Base-by-base conservation (phyloP, 768 basidiomycete genomes). In the Tylopilus rubrobrunneus region DNA sequence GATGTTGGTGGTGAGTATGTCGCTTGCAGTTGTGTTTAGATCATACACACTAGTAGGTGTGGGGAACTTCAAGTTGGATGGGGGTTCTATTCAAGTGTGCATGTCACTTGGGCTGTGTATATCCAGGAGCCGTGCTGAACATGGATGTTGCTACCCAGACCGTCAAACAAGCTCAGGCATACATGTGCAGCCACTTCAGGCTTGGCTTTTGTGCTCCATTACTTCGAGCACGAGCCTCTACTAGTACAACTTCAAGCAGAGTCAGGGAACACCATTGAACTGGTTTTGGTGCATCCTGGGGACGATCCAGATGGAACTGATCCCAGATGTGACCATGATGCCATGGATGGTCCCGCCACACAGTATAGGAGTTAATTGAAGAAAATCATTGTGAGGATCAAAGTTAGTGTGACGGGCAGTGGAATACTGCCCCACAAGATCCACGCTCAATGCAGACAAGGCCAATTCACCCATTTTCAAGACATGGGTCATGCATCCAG, bases 311-410 rank as follows among this genome's bases (percentile, higher is more conserved):
- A 31, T 31, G 31, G 31, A 31, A 11, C 31, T 31, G 7, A 8
- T 8, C 10, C 31, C 10, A 11, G 31, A 31, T 31, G 31, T 31
- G 51, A 39, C 15, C 51, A 40, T 17, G 51, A 25, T 25, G 25
- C 25, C 25, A 25, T 31, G 4, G 36, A 48, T 15, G 15, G 23
- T 27, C 1, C 51, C 17, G 34, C 27, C 4, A 2, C 40, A 27
- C 44, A 51, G n/a, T 48, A 3, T 46, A 59, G 59, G 27, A 27
- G 5, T 37, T 57, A 75, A 3, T 56, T 79, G 52, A 86, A 89
- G 57, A 73, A 73, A 65, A 87, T 89, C 54, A 84, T 89, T 48
- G 87, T 94, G n/a, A 77, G 92, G 52, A 87, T 93, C 28, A 90
- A 93, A 65, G 81, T 94, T 3, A 78, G 80, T 5, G 91, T 92